Base-by-base conservation (phyloP, 2,329 filamentous ascomycete genomes). In the Ophiostoma sp. region DNA sequence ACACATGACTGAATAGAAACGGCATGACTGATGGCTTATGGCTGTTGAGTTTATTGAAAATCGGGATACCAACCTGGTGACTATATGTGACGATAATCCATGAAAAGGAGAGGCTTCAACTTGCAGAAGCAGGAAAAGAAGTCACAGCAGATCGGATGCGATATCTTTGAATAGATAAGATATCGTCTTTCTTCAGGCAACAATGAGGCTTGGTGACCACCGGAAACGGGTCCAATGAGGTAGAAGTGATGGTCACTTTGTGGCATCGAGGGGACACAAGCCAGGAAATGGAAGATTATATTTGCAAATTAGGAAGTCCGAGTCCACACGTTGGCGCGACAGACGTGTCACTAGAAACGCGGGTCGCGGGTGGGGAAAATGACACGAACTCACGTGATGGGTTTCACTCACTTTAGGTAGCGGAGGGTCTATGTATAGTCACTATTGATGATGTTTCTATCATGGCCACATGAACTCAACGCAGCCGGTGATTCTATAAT, bases 1-100 rank as follows among this genome's bases (percentile, higher is more conserved):
- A 94, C 65, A 96, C 81, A 72, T 85, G 82, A n/a, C 83, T 80
- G 78, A 95, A 96, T 0, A 82, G 82, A 73, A 93, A 83, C 27
- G 87, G 83, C 89, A 90, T 90, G 67, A 13, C 8, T 41, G 10
- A 54, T 52, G 41, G n/a, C 8, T 36, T 1, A 23, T 31, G 4
- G 31, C 57, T 17, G 31, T 2, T 20, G 13, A 64, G 10, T 7
- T 20, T 48, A 31, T 3, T 27, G 23, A 10, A 5, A 23, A 4
- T n/a, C 11, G 27, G 8, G 13, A 13, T 15, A n/a, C 27, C 23
- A 57, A 57, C 52, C 11, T 15, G n/a, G n/a, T 15, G 52, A 27
- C 23, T 11, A 13, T 4, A 15, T 57, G 8, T 27, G 52, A 57
- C 11, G 52, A 57, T 13, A 13, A 57, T 23, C 20, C 17, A 20